These are phyloP conservation scores for Thalassiosira mediterranea DNA, from an alignment of 352 stramenopile species.

Conservation along the genomic window DNA sequence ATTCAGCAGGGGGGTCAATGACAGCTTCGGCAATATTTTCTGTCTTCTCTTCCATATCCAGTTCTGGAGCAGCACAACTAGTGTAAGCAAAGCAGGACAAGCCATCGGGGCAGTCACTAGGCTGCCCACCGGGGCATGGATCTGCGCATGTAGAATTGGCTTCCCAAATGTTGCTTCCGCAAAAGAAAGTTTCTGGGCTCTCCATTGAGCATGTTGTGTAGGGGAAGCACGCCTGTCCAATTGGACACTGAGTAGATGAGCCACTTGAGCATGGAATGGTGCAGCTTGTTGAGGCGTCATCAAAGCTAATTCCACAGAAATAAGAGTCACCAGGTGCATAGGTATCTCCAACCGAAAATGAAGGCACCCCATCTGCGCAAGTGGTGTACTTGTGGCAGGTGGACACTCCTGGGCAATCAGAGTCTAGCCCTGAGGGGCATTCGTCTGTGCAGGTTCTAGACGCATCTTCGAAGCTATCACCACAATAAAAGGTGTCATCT, in stretches of 20 bases:
- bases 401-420: conserved; percentile 22
- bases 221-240: conserved; percentile 25
- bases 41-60: not conserved
- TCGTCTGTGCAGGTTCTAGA: conserved; percentile 40
- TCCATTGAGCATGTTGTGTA: conserved; percentile 20
- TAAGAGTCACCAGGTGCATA: conserved; percentile 52
- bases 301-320: conserved; percentile 55
- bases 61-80: conserved; percentile 14
- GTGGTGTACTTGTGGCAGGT: conserved; percentile 55
- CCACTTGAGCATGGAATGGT: conserved; percentile 40
- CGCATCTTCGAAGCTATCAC: conserved; percentile 54
- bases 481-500: conserved; percentile 57
- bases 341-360: conserved; percentile 5
- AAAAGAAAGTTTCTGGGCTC: conserved; percentile 29
- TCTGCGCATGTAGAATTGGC: conserved; percentile 22
- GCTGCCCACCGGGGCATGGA: conserved; percentile 14
- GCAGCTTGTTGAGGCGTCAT: conserved; percentile 55
- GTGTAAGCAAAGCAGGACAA: conserved; percentile 32
- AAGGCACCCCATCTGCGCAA: conserved; percentile 32
- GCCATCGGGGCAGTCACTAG: conserved; percentile 16
- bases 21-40: not conserved
- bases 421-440: conserved; percentile 45
- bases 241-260: conserved; percentile 45
- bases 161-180: conserved; percentile 16
- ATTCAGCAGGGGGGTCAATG: conserved; percentile 24